Evolutionary conservation across 2,329 filamentous ascomycete species (phyloP).

Genomic region (Lanzia echinophila): DNA sequence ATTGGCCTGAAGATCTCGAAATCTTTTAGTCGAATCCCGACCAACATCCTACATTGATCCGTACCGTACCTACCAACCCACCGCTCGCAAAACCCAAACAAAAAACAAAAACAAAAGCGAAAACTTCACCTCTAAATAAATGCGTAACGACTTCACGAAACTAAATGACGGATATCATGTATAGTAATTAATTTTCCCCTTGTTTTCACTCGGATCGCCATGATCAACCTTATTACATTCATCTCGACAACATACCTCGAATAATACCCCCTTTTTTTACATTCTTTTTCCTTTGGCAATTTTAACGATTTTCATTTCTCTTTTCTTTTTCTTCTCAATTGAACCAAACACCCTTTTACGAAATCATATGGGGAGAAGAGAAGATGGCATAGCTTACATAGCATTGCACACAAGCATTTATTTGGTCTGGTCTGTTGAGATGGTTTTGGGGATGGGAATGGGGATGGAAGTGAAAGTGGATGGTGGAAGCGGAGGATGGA

Average conservation of each 20-base stretch:
- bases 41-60: neutral
- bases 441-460: neutral
- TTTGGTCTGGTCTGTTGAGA: neutral
- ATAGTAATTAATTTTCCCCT: neutral
- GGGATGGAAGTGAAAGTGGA: too few relatives aligned
- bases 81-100: neutral
- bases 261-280: neutral
- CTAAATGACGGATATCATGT: conserved; percentile 10
- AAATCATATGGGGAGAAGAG: neutral
- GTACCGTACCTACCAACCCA: neutral
- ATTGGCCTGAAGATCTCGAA: conserved; percentile 10
- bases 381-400: neutral
- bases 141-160: conserved; percentile 11
- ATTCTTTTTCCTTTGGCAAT: neutral
- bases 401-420: neutral
- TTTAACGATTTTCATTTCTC: neutral
- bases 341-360: neutral
- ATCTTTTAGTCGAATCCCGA: neutral
- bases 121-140: conserved; percentile 3
- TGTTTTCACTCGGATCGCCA: neutral
- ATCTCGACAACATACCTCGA: neutral
- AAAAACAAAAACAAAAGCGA: neutral
- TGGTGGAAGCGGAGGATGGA: neutral
- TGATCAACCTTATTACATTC: neutral
- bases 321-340: neutral